Percentiles rank a stretch among this genome's conserved stretches.
phyloP scores from a whole-genome alignment of 1,139 yeast species.

The Yamadazyma diospyri region DNA sequence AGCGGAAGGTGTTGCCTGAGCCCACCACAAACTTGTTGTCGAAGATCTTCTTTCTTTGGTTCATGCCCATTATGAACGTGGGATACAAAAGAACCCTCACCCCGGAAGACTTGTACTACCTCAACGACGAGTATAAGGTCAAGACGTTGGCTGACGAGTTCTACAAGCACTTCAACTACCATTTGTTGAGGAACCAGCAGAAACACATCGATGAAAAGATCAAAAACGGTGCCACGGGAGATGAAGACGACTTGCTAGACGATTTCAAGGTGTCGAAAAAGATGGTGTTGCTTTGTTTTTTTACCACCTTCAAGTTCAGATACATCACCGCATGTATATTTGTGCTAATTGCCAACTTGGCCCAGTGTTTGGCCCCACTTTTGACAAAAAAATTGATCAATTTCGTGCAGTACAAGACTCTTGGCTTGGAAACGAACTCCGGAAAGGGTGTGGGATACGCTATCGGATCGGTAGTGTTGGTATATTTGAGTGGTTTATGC shows the following conservation, averaged over 20 bases:
- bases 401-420: conserved; percentile 25
- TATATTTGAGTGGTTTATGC: conserved; percentile 28
- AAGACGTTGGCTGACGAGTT: conserved; percentile 37
- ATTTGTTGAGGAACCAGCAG: conserved; percentile 23
- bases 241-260: conserved; percentile 22
- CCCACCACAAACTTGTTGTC: conserved; percentile 26
- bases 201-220: conserved; percentile 16
- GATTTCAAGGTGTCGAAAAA: conserved; percentile 22
- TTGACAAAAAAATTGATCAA: conserved; percentile 26
- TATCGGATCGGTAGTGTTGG: conserved; percentile 25
- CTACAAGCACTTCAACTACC: conserved; percentile 29
- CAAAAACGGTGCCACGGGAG: conserved; percentile 20
- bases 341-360: conserved; percentile 18
- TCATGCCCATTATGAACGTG: conserved; percentile 50
- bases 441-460: conserved; percentile 41
- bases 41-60: conserved; percentile 53
- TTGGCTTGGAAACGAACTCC: conserved; percentile 18
- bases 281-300: conserved; percentile 17
- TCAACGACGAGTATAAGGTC: conserved; percentile 51
- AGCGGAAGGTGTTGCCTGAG: conserved; percentile 33
- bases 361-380: conserved; percentile 24
- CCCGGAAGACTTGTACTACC: conserved; percentile 56
- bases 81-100: conserved; percentile 70
- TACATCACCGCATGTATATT: conserved; percentile 21
- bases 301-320: conserved; percentile 27